Evolutionary conservation across 2,329 filamentous ascomycete genomes (phyloP).

Genomic region (Penicillium oxalicum): DNA sequence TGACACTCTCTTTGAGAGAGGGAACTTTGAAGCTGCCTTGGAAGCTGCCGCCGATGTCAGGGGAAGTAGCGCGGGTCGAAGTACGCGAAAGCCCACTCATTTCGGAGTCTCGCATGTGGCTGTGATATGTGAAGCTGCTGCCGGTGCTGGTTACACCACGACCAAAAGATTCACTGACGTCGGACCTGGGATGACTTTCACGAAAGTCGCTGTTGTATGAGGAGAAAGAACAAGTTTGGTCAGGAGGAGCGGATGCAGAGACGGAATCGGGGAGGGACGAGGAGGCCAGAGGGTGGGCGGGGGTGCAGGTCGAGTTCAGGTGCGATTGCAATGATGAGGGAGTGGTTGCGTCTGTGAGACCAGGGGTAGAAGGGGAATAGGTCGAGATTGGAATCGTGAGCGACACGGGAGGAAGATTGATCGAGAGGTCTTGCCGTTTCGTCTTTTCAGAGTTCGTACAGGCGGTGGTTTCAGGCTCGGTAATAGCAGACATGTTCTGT

Average conservation of each 20-base stretch:
- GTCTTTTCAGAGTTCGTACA: conserved; percentile 13
- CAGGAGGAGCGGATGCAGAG: conserved; percentile 23
- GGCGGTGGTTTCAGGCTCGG: conserved; percentile 19
- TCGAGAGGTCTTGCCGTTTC: conserved; percentile 26
- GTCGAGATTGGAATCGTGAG: conserved; percentile 39
- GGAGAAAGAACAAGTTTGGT: conserved; percentile 25
- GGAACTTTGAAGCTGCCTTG: conserved; percentile 52
- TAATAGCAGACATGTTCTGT: conserved; percentile 12
- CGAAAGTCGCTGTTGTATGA: conserved; percentile 32
- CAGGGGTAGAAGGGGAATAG: conserved; percentile 31
- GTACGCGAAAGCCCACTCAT: conserved; percentile 71
- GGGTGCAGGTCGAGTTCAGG: conserved; percentile 20
- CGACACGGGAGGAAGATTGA: conserved; percentile 42
- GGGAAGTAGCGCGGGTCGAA: conserved; percentile 83
- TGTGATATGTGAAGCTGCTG: conserved; percentile 71
- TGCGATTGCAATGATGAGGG: conserved; percentile 44
- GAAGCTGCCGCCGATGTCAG: conserved; percentile 56
- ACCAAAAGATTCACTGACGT: conserved; percentile 42
- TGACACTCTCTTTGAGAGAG: conserved; percentile 64
- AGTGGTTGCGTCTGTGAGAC: conserved; percentile 33
- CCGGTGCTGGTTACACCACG: conserved; percentile 70
- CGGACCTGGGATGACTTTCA: conserved; percentile 29
- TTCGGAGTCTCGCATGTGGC: conserved; percentile 68
- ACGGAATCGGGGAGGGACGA: conserved; percentile 25
- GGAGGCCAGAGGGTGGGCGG: conserved; percentile 24